Conservation (phyloP, 306 rosid genomes). For the Albizia julibrissin region DNA sequence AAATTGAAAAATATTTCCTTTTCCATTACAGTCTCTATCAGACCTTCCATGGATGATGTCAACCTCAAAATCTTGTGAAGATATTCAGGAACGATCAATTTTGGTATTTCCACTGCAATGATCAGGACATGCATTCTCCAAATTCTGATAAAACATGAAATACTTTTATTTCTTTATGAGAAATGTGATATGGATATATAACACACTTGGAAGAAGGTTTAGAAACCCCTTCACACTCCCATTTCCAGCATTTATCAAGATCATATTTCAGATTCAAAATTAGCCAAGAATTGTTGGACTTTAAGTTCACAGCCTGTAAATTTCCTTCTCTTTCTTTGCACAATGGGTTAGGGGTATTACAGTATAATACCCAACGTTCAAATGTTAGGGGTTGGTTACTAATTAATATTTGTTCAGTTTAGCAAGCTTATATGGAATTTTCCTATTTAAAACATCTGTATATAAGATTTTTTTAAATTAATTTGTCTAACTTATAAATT, state of each 20-base stretch:
- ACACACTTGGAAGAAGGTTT: slow-evolving; percentile 80
- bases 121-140: background rate
- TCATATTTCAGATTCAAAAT: slow-evolving; percentile 46
- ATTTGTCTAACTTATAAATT: no score
- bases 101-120: background rate
- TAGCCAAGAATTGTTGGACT: slow-evolving; percentile 29
- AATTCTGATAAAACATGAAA: slow-evolving; percentile 1
- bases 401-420: no score
- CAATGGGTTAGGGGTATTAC: no score
- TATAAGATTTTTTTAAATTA: no score
- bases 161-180: background rate
- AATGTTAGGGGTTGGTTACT: no score
- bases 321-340: no score
- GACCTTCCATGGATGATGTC: slow-evolving; percentile 21
- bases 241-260: slow-evolving; percentile 37
- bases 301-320: slow-evolving; percentile 41
- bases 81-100: no score
- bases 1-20: background rate
- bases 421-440: no score
- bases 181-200: background rate
- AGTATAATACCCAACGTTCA: no score
- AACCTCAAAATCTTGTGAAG: slow-evolving; percentile 24
- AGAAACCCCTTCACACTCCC: slow-evolving; percentile 59
- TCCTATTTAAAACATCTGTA: no score
- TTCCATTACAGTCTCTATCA: slow-evolving; percentile 24